Percentiles rank a stretch among this genome's conserved stretches.
Evolutionary conservation across 257 asterid species (phyloP).

Genomic region (Solanum tarijense): DNA sequence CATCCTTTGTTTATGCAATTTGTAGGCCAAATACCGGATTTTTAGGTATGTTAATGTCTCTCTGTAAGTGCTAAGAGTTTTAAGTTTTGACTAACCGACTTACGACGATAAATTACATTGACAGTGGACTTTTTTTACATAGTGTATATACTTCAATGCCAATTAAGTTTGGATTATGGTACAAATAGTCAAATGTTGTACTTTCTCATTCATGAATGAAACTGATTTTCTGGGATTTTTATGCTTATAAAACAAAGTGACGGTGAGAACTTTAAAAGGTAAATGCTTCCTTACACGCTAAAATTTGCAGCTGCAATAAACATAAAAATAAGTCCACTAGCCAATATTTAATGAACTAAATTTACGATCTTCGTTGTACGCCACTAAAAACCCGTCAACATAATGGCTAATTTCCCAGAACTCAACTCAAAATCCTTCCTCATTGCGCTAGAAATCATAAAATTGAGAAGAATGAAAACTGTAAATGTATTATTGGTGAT

Average conservation of each 20-base stretch:
- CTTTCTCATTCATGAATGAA: background rate
- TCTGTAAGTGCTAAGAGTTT: background rate
- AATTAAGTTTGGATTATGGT: background rate
- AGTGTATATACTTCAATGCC: background rate
- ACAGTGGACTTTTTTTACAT: background rate
- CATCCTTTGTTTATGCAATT: background rate
- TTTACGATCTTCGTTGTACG: background rate
- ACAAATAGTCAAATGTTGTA: background rate
- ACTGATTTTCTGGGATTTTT: background rate
- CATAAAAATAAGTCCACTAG: background rate
- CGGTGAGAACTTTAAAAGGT: background rate
- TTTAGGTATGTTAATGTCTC: background rate
- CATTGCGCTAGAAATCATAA: background rate
- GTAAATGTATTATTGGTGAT: background rate
- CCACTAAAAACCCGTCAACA: background rate
- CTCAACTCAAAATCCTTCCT: background rate
- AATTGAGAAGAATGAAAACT: background rate
- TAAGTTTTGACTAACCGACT: background rate
- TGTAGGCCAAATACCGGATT: background rate
- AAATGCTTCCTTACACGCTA: background rate
- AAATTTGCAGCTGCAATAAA: background rate
- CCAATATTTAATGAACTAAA: background rate
- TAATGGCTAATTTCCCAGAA: background rate
- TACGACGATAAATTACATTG: background rate
- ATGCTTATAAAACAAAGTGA: background rate